Base-by-base conservation (phyloP, 306 rosid species). In the Luffa acutangula region DNA sequence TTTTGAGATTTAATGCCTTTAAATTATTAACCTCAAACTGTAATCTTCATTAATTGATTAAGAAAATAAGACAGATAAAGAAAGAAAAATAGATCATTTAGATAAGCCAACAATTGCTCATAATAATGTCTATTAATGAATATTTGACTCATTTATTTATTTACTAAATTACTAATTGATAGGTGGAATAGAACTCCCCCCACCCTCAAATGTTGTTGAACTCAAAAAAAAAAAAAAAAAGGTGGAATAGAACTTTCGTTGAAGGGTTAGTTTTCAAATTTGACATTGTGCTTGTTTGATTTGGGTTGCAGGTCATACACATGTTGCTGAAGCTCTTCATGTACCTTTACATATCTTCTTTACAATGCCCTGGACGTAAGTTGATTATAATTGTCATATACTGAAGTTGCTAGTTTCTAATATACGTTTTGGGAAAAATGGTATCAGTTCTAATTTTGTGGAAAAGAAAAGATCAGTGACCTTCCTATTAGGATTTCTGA, bases 331-430 rank as follows among this genome's bases (percentile, higher is more conserved):
- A 89, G 90, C 97, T 86, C 93, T 93, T 76, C 90, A 93, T 78
- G 97, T 95, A 79, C 99, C 99, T 65, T 88, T 95, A 80, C 99
- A 95, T 85, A 93, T 95, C 79, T 95, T 92, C 96, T 95, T 95
- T 89, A 95, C 99, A 59, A 95, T 95, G 99, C 99, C 99, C 64
- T 95, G 99, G 99, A 95, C 99, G 99, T 95, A 83, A 90, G 98
- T 90, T 83, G 42, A 81, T 51, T 80, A 52, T 80, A 54, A n/a
- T 48, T 69, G 36, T 17, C 57, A 56, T 65, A 37, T 62, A 49
- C 66, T 53, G 56, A 65, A 77, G 39, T 76, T 76, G 53, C 31
- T 57, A 54, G 63, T 54, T 75, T 54, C 71, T 15, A 36, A 5
- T 49, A 52, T 36, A 49, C 17, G 9, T 78, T 46, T 62, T 31